Base-by-base conservation (phyloP, 371 early-diverging fungal genomes). In the Apophysomyces sp. region DNA sequence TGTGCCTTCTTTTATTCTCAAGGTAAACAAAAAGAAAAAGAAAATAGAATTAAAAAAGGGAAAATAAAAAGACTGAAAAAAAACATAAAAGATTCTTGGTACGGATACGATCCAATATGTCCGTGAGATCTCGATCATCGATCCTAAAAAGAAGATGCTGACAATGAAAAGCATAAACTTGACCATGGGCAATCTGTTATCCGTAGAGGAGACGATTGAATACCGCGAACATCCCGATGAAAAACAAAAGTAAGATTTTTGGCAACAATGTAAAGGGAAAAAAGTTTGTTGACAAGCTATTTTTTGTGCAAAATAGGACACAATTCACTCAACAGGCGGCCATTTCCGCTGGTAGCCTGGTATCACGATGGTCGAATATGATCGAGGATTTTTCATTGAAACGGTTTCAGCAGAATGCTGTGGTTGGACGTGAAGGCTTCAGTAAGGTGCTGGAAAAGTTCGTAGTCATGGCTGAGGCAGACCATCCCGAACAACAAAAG, bases 401-500 rank as follows among this genome's bases (percentile, higher is more conserved):
- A 41, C 82, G 95, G 39, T 98, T 97, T 78, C 72, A 90, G 67
- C 89, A 90, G 36, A 98, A 98, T 69, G 95, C 98, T 7, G 83
- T 81, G 12, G 76, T 86, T 15, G 94, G 93, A 3, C 78, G 84
- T 57, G 82, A 84, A 61, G 93, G 91, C 15, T 88, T 92, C 36
- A 79, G 86, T 66, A 82, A 84, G 63, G 93, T 92, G 9, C 65
- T 93, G 15, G 86, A 89, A 29, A 77, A 80, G 27, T 78, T 78
- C 58, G 78, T 74, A 26, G 72, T 68, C 7, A 74, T 73, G 68
- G 74, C 78, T 11, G 78, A 78, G 61, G 72, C 74, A 12, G 57
- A 64, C 27, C 56, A 63, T 26, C 52, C 52, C 32, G 57, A 36
- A 57, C 57, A 26, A 27, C 31, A 56, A 57, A 57, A 57, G 28